Base-by-base conservation (phyloP, 805 yeast species). In the Peterozyma toletana region DNA sequence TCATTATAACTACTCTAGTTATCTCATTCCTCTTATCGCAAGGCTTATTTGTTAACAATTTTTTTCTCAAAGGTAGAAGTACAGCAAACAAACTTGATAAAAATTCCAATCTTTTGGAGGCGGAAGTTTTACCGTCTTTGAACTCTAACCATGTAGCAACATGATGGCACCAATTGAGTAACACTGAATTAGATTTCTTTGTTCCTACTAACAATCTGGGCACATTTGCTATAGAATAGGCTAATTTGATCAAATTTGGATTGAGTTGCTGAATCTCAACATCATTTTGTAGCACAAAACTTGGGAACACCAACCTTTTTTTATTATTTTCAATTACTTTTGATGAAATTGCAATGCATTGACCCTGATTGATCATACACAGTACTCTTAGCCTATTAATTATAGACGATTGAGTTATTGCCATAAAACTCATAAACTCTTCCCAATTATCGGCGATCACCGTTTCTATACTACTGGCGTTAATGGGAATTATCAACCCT, bases 91-190 rank as follows among this genome's bases (percentile, higher is more conserved):
- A 54, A 39, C 75, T 68, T 2, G 79, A 71, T 38, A 77, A 57
- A 48, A 76, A 77, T 13, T 71, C 62, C 13, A 45, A 38, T 16
- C 30, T 41, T 6, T 45, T 29, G 15, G 38, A 18, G 35, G 14
- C 38, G 11, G 38, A 14, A 18, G 33, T 39, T 40, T 56, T 56
- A 5, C 70, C 78, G 48, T 77, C 82, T 51, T 76, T 77, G 50
- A 71, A 67, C 51, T 75, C 79, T 15, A 76, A 55, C 83, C 83
- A 77, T 33, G 74, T 66, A 15, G 75, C 60, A 2, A 75, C 65
- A 42, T 73, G 76, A 30, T 71, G 61, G 0, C 75, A 72, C 83
- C 83, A 77, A 45, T 70, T 70, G 15, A 71, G 53, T 35, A 76
- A 51, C 38, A 66, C 60, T 27, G 68, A 60, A 48, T 67, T 63